phyloP scores from a whole-genome alignment of 2,329 filamentous ascomycete species.

The Aureobasidium sp. region DNA sequence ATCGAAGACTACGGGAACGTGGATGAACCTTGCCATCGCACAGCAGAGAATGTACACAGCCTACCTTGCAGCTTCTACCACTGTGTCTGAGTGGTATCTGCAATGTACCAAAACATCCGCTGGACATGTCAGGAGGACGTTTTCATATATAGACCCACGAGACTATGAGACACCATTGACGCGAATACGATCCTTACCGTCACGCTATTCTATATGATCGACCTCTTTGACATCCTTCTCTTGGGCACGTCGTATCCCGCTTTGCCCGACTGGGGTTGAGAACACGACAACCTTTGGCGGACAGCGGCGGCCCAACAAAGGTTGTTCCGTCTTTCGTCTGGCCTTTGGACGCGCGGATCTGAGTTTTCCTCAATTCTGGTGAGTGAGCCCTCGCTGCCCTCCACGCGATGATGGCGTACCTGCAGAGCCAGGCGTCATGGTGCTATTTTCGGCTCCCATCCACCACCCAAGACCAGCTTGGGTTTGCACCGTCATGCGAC shows the following conservation, averaged over 20 bases:
- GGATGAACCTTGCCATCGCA: slow-evolving; percentile 6
- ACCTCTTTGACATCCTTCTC: slow-evolving; percentile 3
- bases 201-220: slow-evolving; percentile 10
- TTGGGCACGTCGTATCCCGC: background rate
- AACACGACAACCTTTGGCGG: slow-evolving; percentile 4
- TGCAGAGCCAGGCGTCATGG: slow-evolving; percentile 12
- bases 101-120: background rate
- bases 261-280: slow-evolving; percentile 3
- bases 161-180: background rate
- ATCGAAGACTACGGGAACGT: slow-evolving; percentile 11
- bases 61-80: background rate
- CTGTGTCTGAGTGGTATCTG: background rate
- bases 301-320: slow-evolving; percentile 13
- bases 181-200: slow-evolving; percentile 10
- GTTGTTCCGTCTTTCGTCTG: background rate
- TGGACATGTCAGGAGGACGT: slow-evolving; percentile 7
- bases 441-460: slow-evolving; percentile 7
- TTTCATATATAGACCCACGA: slow-evolving; percentile 6
- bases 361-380: slow-evolving; percentile 3
- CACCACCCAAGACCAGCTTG: background rate
- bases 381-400: background rate
- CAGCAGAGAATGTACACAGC: background rate
- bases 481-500: slow-evolving; percentile 9
- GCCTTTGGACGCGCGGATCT: slow-evolving; percentile 7
- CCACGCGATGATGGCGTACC: slow-evolving; percentile 10